Evolutionary conservation across 148 eudicot species (phyloP).

Genomic region (Persicaria maculosa): DNA sequence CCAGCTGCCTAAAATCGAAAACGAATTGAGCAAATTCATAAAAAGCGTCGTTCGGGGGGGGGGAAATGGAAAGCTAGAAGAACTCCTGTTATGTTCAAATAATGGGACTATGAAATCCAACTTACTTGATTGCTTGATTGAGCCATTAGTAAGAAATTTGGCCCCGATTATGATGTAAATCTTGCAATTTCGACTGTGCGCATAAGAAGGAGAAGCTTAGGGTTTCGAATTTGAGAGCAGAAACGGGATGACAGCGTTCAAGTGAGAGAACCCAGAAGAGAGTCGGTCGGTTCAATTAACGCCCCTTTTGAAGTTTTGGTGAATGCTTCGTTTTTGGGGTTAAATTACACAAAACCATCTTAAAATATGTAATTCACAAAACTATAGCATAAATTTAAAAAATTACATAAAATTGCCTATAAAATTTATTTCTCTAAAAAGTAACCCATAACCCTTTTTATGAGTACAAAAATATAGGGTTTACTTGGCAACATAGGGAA

Average conservation of each 20-base stretch:
- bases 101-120: not conserved
- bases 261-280: not conserved
- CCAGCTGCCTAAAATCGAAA: constrained; percentile 50
- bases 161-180: not conserved
- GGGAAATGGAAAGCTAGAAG: not conserved
- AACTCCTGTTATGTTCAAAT: not conserved
- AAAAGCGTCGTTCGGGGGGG: not conserved
- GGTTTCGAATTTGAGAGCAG: not conserved
- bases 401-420: too few species aligned
- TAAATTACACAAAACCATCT: too few species aligned
- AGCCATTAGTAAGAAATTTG: constrained; percentile 29
- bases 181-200: not conserved
- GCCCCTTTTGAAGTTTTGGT: too few species aligned
- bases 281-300: too few species aligned
- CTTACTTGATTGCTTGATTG: constrained; percentile 35
- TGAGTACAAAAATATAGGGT: too few species aligned
- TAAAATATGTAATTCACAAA: too few species aligned
- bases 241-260: not conserved
- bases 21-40: not conserved
- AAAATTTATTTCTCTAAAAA: too few species aligned
- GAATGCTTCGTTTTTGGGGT: too few species aligned
- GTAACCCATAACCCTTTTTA: too few species aligned
- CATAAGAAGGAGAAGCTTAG: not conserved
- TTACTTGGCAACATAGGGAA: too few species aligned
- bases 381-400: too few species aligned